Evolutionary conservation across 2,329 filamentous ascomycete genomes (phyloP), one percentile per base, ranked within the genome.

Genomic region (Scedosporium dehoogii): DNA sequence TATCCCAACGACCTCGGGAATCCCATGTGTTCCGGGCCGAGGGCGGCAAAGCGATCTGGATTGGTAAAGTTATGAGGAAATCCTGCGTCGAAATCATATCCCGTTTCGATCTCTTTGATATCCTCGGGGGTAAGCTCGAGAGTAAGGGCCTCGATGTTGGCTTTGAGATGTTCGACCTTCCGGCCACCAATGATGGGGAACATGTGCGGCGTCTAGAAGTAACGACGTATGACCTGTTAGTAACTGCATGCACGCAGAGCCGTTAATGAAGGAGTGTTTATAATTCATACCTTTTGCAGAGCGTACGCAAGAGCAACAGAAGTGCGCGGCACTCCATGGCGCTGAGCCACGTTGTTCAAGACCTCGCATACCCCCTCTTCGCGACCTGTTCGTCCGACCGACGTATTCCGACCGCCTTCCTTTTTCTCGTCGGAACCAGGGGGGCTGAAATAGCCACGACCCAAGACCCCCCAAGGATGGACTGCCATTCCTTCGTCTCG

Each of bases 311-410:
- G 70, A 67, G 76, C 70, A 9, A 82, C 74, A 64, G 83, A 84
- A 4, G 80, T 79, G 59, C 83, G 70, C 0, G 81, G 81, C 38
- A 89, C 74, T 42, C 81, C 81, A 3, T 85, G 87, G 58, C 66
- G 46, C 65, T 65, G 12, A 41, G 81, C 81, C 3, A 90, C 78
- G 38, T 80, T 75, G 1, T 68, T 82, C 59, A 79, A 75, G 1
- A 80, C 80, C 66, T 86, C 82, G 63, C 79, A 75, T 6, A 78
- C 77, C 0, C 82, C 85, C 6, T 89, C 79, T 67, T 83, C 78
- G 25, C 82, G 85, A 0, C 91, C 77, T 0, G 83, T 83, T 27
- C 76, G 78, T 58, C 80, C 83, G 41, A 85, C 76, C 60, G 77
- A 78, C 5, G 70, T 73, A 63, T 84, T 81, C 0, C 81, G 74